Evolutionary conservation across 345 rosid species (phyloP), one percentile per base, ranked within the genome.

Genomic region (Cardamine chenopodiifolia): DNA sequence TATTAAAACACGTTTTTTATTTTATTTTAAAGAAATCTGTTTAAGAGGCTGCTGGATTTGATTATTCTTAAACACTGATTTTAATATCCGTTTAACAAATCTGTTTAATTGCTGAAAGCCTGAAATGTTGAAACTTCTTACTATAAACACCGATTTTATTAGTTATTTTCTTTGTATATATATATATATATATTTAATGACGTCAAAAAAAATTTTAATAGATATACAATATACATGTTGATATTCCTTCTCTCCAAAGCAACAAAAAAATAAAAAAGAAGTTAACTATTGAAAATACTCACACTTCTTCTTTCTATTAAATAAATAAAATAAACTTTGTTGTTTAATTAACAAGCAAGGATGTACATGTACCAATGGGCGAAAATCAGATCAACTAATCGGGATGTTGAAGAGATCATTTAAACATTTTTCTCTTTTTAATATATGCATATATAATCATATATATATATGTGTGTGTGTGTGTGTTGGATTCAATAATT

Each of bases 291-390:
- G 15, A 54, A 39, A 40, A 64, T 37, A 44, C 1, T 9, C 48
- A 22, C 10, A 44, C 22, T 44, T 63, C 22, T 19, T 62, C 11
- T 44, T n/a, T 57, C 9, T 66, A 5, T 64, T 55, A 66, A 32
- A 74, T 47, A 56, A 44, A 55, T 17, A 42, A 54, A 63, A 15
- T 4, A 64, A 57, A 18, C 0, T 12, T 74, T 17, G 15, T 74
- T 47, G 61, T 66, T 59, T 67, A 74, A 58, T 49, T 17, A 66
- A 59, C 44, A 74, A 74, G 73, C 73, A 74, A 66, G 37, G 57
- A 28, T 53, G 17, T 55, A 18, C 15, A 62, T 53, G 17, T 55
- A 18, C 19, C 56, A 42, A 7, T 73, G 48, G 47, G 25, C 0
- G 53, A 72, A 52, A 17, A 17, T 35, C 68, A 72, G n/a, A 73